Conservation (phyloP, 805 yeast species). For the Metschnikowia peoriensis region DNA sequence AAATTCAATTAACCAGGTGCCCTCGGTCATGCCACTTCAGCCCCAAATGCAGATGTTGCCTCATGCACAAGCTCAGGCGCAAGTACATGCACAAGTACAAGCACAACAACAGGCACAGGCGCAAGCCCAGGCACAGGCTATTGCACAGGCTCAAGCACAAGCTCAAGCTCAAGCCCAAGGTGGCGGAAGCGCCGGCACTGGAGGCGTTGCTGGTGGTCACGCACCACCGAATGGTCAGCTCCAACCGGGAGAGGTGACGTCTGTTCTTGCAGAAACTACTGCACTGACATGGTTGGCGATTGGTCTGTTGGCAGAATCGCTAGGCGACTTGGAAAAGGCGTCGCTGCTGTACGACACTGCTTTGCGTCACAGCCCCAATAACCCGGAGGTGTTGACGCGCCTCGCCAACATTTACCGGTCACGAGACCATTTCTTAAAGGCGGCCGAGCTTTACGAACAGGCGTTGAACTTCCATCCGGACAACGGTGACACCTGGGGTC, state of each 20-base stretch:
- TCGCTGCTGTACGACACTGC: constrained; percentile 86
- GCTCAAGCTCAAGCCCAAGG: constrained; percentile 14
- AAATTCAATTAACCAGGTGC: constrained; percentile 12
- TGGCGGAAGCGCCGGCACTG: constrained; percentile 13
- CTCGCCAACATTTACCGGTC: constrained; percentile 87
- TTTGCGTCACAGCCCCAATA: constrained; percentile 79
- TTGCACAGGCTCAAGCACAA: constrained; percentile 14
- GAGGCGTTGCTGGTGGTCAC: constrained; percentile 6
- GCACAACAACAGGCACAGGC: constrained; percentile 13
- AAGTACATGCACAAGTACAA: constrained; percentile 13
- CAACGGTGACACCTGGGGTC: constrained; percentile 96
- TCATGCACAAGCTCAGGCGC: constrained; percentile 16
- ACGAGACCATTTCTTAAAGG: constrained; percentile 87
- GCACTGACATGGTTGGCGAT: constrained; percentile 87
- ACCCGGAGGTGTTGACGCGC: constrained; percentile 79
- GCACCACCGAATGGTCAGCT: constrained; percentile 6
- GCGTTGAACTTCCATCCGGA: constrained; percentile 80
- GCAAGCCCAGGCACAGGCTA: constrained; percentile 7
- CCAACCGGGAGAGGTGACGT: constrained; percentile 14
- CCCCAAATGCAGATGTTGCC: constrained; percentile 21
- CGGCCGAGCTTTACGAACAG: constrained; percentile 90
- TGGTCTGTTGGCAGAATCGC: constrained; percentile 83
- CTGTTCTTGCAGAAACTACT: constrained; percentile 47
- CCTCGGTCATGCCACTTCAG: constrained; percentile 17
- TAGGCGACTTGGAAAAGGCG: constrained; percentile 88